Base-by-base conservation (phyloP, 106 monocot genomes). In the Phalaenopsis aphrodite region DNA sequence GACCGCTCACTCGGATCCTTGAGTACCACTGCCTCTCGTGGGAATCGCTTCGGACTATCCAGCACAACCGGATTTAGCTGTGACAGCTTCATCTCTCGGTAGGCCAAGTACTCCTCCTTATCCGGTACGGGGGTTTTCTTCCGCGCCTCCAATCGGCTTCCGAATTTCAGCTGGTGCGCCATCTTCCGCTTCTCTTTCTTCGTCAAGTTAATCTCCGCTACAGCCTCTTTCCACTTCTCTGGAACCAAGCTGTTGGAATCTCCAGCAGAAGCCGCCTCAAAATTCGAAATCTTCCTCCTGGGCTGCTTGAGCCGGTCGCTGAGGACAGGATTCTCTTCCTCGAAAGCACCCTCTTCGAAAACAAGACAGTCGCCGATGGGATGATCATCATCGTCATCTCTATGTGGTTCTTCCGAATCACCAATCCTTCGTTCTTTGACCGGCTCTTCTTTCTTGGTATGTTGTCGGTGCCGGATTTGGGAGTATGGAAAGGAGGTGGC, bases 111-210 rank as follows among this genome's bases (percentile, higher is more conserved):
- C 85, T 91, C 91, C 84, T 88, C 93, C 74, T 84, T 78, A 55
- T 83, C 88, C 16, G 86, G 85, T 39, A 86, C 38, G 9, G 87
- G 75, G 6, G 78, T 68, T 56, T 80, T 80, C 86, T 76, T 85
- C 88, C 88, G 78, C 80, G 84, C 55, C 83, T 91, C 89, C 66
- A 93, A 1, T 79, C 81, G 79, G 84, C 89, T 91, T 56, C 94
- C 98, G 71, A 93, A 99, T 67, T 79, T 85, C n/a, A 95, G 48
- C 79, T 90, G 80, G 56, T 89, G 84, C n/a, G 88, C 80, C 36
- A 95, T 93, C 83, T 84, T 84, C 42, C 90, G 89, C 86, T 87
- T 91, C 89, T 99, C 93, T 87, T 99, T 95, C 90, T 99, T 91
- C 15, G 85, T 88, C 83, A 93, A 8, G 71, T 89, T 94, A 81